phyloP scores from a whole-genome alignment of 768 basidiomycete species.

The Suillus decipiens region DNA sequence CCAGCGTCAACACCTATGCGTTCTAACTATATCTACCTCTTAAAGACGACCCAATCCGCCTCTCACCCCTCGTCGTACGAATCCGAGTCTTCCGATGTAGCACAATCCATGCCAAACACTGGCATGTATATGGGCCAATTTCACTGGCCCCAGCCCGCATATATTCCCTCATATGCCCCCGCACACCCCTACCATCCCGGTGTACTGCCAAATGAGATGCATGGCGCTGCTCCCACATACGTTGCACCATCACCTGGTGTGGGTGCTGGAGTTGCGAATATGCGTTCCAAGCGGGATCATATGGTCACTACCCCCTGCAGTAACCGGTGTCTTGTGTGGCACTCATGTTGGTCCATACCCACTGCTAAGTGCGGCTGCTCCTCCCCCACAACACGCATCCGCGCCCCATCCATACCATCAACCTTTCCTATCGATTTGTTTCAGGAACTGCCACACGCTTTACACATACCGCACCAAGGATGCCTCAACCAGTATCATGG shows the following conservation, averaged over 20 bases:
- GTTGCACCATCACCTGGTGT: neutral
- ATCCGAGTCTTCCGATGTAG: too few relatives aligned
- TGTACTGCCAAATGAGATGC: neutral
- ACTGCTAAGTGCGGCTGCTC: too few relatives aligned
- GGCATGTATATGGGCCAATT: neutral
- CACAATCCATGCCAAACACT: neutral
- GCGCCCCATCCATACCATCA: too few relatives aligned
- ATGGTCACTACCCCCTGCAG: neutral
- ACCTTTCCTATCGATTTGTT: too few relatives aligned
- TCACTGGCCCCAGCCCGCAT: neutral
- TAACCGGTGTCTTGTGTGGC: neutral
- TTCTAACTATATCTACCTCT: neutral
- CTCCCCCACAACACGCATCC: too few relatives aligned
- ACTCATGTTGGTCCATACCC: too few relatives aligned
- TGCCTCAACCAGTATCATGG: neutral
- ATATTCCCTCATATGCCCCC: neutral
- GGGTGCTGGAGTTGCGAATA: neutral
- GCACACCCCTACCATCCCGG: neutral
- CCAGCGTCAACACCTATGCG: neutral
- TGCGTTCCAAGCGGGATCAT: neutral
- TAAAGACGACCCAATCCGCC: neutral
- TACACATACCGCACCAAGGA: neutral
- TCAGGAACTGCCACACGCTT: too few relatives aligned
- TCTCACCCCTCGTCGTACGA: neutral
- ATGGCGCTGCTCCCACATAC: neutral